Base-by-base conservation (phyloP, 495 filamentous ascomycete genomes). In the Ramalina intermedia region DNA sequence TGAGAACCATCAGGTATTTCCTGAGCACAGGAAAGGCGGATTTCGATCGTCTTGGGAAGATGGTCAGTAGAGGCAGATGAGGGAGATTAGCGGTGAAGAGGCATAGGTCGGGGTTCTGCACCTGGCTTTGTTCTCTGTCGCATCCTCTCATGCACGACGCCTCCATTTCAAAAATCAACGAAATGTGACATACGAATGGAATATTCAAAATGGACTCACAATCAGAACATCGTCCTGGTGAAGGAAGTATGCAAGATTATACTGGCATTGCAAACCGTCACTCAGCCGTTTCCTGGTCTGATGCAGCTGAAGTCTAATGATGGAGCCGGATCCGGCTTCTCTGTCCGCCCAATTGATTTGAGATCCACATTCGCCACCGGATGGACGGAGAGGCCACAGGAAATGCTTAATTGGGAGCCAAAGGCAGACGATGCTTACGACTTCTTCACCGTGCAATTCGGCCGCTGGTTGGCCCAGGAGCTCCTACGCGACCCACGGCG, bases 1-100 rank as follows among this genome's bases (percentile, higher is more conserved):
- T 84, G 56, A 58, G 55, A 7, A 75, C 79, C 59, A 80, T 82
- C 43, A 64, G 78, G 46, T 82, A 81, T 51, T 55, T 82, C 40
- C 63, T 80, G 26, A 79, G 75, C 54, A 61, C 71, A 4, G 78
- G 77, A 3, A 80, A 78, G 59, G 63, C 76, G 9, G 73, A 82
- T 53, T 79, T 80, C 48, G 73, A 80, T 47, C 70, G 61, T 35
- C 75, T 81, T 76, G 70, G 63, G 48, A 61, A 71, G 27, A 74
- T 76, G 57, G 63, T 78, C 33, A 70, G 75, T 46, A 69, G 75
- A 53, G 29, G 29, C 29, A 33, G 29, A 33, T 33, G 29, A 33
- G 6, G 29, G 29, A 33, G 6, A 3, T 33, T 7, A 1, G 29
- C 29, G 29, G 29, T 33, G 1, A 13, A 8, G 29, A 33, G 6